Conservation (phyloP, 345 rosid species). For the Pugionium cornutum region DNA sequence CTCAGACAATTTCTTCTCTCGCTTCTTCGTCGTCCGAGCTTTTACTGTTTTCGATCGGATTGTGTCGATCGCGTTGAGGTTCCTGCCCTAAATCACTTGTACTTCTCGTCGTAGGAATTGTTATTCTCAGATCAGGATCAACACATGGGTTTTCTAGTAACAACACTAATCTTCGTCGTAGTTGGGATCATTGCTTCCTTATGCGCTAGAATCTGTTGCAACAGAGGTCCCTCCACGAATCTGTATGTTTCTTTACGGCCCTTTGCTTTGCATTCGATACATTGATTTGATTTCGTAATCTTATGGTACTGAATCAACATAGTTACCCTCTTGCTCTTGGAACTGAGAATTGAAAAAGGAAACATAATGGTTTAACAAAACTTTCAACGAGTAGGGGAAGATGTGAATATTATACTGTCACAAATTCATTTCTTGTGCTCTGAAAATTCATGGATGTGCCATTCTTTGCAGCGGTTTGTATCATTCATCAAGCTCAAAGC, state of each 20-base stretch:
- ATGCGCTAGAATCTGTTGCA: conserved; percentile 89
- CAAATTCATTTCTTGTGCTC: neutral
- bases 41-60: conserved; percentile 10
- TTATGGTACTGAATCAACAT: neutral
- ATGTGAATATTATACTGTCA: conserved; percentile 7
- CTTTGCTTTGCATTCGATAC: conserved; percentile 8
- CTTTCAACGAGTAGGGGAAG: neutral
- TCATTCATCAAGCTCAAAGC: conserved; percentile 22
- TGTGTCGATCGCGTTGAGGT: conserved; percentile 11
- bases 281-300: conserved; percentile 21
- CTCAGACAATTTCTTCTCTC: conserved; percentile 25
- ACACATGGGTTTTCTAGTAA: conserved; percentile 82
- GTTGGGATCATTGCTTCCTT: conserved; percentile 75
- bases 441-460: neutral
- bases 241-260: conserved; percentile 51
- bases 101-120: conserved; percentile 32
- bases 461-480: neutral
- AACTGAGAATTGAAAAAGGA: conserved; percentile 8
- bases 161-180: conserved; percentile 76
- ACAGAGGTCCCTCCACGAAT: conserved; percentile 84
- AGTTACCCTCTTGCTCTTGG: conserved; percentile 10
- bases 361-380: neutral
- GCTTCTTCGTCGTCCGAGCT: neutral
- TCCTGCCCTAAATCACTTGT: conserved; percentile 14
- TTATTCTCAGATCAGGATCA: conserved; percentile 39